Base-by-base conservation (phyloP, 2,329 filamentous ascomycete species). In the Pyrenochaeta sp. region DNA sequence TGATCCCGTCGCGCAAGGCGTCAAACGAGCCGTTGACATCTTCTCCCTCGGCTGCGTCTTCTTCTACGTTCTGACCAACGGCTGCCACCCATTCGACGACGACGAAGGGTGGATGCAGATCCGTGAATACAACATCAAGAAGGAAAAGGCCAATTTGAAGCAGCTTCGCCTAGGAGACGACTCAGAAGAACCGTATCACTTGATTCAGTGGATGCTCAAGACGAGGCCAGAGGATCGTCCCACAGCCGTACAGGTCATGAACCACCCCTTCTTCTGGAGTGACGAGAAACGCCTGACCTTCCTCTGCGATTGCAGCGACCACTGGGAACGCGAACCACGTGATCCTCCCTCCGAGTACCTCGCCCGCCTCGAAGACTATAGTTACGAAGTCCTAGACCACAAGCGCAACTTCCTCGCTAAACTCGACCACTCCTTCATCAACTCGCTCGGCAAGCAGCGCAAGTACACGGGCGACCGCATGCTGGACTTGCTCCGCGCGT, bases 41-140 rank as follows among this genome's bases (percentile, higher is more conserved):
- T 99, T 99, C 80, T 97, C 93, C 0, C 85, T 99, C 36, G 95
- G 95, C 1, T 90, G 97, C 52, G 93, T 99, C n/a, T 99, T 97
- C 82, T 98, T 93, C 80, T 99, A 97, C 76, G 93, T 98, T n/a
- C 84, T 99, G 58, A 97, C 94, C 1, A 91, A 93, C 61, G 95
- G 95, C 15, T 87, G 86, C 1, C 95, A 99, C 76, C 95, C 95
- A 0, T 99, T 96, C 71, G 94, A 97, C 74, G 93, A 93, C 62
- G 93, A 95, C 54, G 93, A 95, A 72, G 89, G 92, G 49, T 98
- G 95, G 82, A 96, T 96, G 87, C 88, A 80, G 54, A 78, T 84
- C 36, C 81, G 95, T 51, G 95, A 99, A 78, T 91, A 96, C 69
- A 98, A 99, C 77, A 98, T 99, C 70, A 93, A 96, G 70, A 96